phyloP scores from a whole-genome alignment of 768 basidiomycete genomes.

The Cytidiella melzeri region DNA sequence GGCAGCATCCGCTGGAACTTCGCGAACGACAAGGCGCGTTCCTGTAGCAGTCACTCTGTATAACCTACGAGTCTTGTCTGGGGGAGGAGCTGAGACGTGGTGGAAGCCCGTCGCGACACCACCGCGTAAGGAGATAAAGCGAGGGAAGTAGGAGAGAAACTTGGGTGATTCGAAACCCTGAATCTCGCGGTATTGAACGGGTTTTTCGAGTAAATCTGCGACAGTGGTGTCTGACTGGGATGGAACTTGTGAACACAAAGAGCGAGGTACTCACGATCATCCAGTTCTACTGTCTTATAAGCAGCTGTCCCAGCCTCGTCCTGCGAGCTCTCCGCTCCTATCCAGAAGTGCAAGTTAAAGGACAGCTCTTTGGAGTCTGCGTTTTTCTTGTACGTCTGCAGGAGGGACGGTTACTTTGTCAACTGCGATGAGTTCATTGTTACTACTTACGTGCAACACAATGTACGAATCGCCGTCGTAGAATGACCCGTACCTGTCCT shows the following conservation, averaged over 20 bases:
- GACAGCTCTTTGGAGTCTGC: slow-evolving; percentile 41
- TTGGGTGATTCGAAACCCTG: slow-evolving; percentile 50
- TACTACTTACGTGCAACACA: slow-evolving; percentile 44
- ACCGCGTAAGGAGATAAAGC: slow-evolving; percentile 39
- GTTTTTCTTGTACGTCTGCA: slow-evolving; percentile 52
- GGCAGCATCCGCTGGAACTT: slow-evolving; percentile 38
- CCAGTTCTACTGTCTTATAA: slow-evolving; percentile 62
- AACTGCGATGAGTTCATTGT: too few relatives aligned
- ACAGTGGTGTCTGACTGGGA: not conserved
- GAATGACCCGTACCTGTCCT: slow-evolving; percentile 45
- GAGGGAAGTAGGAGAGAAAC: slow-evolving; percentile 46
- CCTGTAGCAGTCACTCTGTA: slow-evolving; percentile 39
- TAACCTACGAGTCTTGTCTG: slow-evolving; percentile 39
- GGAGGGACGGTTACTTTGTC: not conserved
- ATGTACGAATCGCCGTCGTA: slow-evolving; percentile 66
- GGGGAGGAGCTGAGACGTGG: slow-evolving; percentile 39
- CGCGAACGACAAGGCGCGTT: slow-evolving; percentile 33
- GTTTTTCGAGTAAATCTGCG: slow-evolving; percentile 47
- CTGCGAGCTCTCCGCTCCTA: slow-evolving; percentile 51
- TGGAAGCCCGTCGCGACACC: slow-evolving; percentile 48
- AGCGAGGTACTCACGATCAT: slow-evolving; percentile 42
- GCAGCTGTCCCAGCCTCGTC: slow-evolving; percentile 59
- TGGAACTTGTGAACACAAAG: not conserved
- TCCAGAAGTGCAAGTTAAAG: slow-evolving; percentile 62
- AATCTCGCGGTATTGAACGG: slow-evolving; percentile 58